Evolutionary conservation across 257 asterid species (phyloP).

Genomic region (Avicennia marina): DNA sequence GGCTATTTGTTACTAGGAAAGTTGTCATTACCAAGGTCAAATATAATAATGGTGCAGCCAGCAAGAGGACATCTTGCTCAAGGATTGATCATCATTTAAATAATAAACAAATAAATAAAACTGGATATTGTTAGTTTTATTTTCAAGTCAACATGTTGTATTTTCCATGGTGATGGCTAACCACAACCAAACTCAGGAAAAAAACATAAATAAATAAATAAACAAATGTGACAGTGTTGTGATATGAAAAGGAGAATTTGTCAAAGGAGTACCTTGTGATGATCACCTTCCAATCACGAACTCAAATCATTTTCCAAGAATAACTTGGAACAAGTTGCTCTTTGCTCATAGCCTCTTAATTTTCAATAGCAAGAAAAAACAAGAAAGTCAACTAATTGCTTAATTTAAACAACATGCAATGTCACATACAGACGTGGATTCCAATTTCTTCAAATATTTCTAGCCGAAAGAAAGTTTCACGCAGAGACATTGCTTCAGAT

Average conservation of each 20-base stretch:
- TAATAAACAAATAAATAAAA: neutral
- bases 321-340: neutral
- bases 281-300: too few species aligned
- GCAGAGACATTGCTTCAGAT: neutral
- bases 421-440: slow-evolving; percentile 16
- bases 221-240: too few species aligned
- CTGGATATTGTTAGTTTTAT: neutral
- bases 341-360: neutral
- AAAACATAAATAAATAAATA: neutral
- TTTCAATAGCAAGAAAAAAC: neutral
- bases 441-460: neutral
- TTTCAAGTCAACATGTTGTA: neutral
- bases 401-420: slow-evolving; percentile 10
- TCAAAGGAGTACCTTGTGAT: too few species aligned
- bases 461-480: too few species aligned
- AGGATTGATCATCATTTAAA: too few species aligned
- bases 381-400: slow-evolving; percentile 18
- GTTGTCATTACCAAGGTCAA: too few species aligned
- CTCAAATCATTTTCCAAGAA: neutral
- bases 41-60: too few species aligned
- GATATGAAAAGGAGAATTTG: too few species aligned
- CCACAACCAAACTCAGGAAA: neutral
- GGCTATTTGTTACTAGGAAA: too few species aligned
- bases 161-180: neutral
- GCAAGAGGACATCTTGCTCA: too few species aligned